Evolutionary conservation across 192 early-diverging fungal genomes (phyloP).

Genomic region (Entophlyctis luteolus): DNA sequence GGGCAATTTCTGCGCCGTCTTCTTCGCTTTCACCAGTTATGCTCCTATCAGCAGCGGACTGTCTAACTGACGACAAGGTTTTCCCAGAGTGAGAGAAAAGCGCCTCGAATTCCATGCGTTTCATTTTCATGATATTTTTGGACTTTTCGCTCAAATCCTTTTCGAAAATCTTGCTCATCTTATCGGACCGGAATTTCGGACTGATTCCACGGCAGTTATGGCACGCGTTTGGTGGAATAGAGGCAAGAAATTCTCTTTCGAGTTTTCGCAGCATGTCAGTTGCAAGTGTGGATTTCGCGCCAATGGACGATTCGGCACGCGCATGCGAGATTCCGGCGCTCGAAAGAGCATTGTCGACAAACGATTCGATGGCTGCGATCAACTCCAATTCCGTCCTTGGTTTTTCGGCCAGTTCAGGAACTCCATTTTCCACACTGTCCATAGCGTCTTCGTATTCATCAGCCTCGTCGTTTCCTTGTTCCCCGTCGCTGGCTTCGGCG

Average conservation of each 20-base stretch:
- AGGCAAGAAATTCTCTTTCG: slow-evolving; percentile 45
- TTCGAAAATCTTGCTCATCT: slow-evolving; percentile 79
- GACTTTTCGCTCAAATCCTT: slow-evolving; percentile 66
- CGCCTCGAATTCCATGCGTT: slow-evolving; percentile 46
- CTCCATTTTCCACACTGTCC: too few relatives aligned
- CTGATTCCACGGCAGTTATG: slow-evolving; percentile 45
- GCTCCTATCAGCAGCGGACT: too few relatives aligned
- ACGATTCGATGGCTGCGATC: slow-evolving; percentile 58
- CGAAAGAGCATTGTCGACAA: slow-evolving; percentile 48
- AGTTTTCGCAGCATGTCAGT: slow-evolving; percentile 46
- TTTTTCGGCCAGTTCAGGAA: neutral
- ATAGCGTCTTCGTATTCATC: too few relatives aligned
- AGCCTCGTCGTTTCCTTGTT: slow-evolving; percentile 42
- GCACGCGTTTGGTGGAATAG: slow-evolving; percentile 40
- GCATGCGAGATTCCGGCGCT: slow-evolving; percentile 8
- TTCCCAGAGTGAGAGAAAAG: slow-evolving; percentile 20
- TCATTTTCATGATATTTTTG: slow-evolving; percentile 54
- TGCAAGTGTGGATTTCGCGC: slow-evolving; percentile 40
- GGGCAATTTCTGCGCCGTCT: slow-evolving; percentile 13
- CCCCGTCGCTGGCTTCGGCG: slow-evolving; percentile 34
- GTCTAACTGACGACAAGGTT: neutral
- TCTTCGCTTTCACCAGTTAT: too few relatives aligned
- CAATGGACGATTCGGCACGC: neutral
- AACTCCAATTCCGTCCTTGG: slow-evolving; percentile 48
- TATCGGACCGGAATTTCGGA: slow-evolving; percentile 78